These are phyloP conservation scores for Akanthomyces dipterigenus DNA, from an alignment of 2,329 filamentous ascomycete species.

Conservation along the genomic window DNA sequence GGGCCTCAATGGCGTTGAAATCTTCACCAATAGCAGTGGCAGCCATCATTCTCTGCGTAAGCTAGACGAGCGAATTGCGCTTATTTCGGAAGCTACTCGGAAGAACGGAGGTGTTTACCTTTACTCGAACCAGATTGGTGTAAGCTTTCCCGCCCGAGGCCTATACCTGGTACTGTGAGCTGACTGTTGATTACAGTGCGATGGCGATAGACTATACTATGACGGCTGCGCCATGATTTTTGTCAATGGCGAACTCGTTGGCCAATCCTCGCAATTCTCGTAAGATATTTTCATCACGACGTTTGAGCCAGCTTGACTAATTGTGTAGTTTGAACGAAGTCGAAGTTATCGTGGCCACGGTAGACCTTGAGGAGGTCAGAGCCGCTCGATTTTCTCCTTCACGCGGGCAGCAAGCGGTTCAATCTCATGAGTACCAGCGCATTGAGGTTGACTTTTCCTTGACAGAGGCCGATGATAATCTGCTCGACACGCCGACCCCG, in stretches of 20 bases:
- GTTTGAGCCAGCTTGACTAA: slow-evolving; percentile 13
- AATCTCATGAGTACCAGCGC: slow-evolving; percentile 17
- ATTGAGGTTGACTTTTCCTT: slow-evolving; percentile 15
- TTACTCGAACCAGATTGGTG: slow-evolving; percentile 25
- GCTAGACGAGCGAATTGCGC: slow-evolving; percentile 53
- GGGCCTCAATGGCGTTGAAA: slow-evolving; percentile 63
- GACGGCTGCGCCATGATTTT: slow-evolving; percentile 59
- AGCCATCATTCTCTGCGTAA: slow-evolving; percentile 58
- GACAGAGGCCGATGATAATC: slow-evolving; percentile 28
- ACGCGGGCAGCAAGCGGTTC: slow-evolving; percentile 51
- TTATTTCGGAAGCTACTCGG: slow-evolving; percentile 60
- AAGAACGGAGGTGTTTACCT: slow-evolving; percentile 54
- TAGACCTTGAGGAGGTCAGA: slow-evolving; percentile 66
- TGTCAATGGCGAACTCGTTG: slow-evolving; percentile 56
- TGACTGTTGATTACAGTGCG: not conserved
- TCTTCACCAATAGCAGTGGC: slow-evolving; percentile 64
- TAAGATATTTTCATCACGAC: slow-evolving; percentile 33
- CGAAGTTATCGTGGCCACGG: slow-evolving; percentile 58
- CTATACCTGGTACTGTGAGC: not conserved
- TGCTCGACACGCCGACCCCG: slow-evolving; percentile 34
- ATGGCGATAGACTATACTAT: slow-evolving; percentile 50
- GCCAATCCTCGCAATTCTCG: slow-evolving; percentile 57
- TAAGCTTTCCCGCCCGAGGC: not conserved
- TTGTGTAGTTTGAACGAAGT: slow-evolving; percentile 29
- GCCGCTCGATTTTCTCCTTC: slow-evolving; percentile 49